phyloP scores from a whole-genome alignment of 257 asterid species.

The Solanum medicagineum region DNA sequence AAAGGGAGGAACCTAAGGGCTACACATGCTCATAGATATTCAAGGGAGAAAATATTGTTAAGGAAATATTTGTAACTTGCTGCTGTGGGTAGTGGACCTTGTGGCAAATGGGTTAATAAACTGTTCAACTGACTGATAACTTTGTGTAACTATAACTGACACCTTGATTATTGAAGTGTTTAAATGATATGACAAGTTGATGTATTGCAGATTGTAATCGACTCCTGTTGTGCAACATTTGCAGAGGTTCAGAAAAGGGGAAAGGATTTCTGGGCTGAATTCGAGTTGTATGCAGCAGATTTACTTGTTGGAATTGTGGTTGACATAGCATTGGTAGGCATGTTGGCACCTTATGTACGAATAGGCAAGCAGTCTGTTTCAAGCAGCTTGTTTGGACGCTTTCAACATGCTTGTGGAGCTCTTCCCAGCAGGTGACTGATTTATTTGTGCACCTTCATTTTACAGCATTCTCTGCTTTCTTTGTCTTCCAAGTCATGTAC shows the following conservation, averaged over 20 bases:
- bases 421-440: constrained; percentile 77
- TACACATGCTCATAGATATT: neutral
- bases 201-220: constrained; percentile 59
- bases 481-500: neutral
- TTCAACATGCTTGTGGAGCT: constrained; percentile 45
- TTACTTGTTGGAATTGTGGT: constrained; percentile 83
- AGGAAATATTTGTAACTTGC: neutral
- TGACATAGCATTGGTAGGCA: constrained; percentile 86
- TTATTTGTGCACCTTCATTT: neutral
- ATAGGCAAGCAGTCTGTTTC: constrained; percentile 54
- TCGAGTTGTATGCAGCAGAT: constrained; percentile 93
- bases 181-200: neutral
- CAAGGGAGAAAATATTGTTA: neutral
- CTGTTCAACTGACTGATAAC: neutral
- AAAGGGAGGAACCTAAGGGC: neutral
- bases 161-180: neutral
- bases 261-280: constrained; percentile 92
- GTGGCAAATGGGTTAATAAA: neutral
- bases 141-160: neutral
- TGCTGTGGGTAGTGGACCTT: neutral
- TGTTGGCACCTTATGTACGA: constrained; percentile 95
- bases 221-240: constrained; percentile 94
- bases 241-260: constrained; percentile 97
- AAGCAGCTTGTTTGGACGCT: constrained; percentile 53
- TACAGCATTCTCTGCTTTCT: neutral